Percentiles rank a stretch among this genome's conserved stretches.
Evolutionary conservation across 805 yeast genomes (phyloP).

Genomic region (Torulaspora microellipsoides): DNA sequence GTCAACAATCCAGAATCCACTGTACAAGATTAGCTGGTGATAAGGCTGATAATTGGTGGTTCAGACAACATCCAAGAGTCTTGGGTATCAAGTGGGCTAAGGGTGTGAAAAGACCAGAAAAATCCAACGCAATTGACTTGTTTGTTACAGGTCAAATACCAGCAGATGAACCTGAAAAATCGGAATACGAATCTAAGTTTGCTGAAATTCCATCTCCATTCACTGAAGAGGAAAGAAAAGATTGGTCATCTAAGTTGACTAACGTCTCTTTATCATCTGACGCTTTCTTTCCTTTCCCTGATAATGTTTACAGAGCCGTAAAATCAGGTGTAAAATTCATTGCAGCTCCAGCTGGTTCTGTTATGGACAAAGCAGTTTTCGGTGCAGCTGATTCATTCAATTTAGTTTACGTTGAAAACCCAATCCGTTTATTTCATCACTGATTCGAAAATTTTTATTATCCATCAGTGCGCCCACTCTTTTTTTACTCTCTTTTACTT

Average conservation of each 20-base stretch:
- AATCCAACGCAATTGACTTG: conserved; percentile 95
- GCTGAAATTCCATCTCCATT: conserved; percentile 79
- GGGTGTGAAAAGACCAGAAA: conserved; percentile 97
- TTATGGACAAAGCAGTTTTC: conserved; percentile 94
- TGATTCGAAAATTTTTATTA: conserved; percentile 32
- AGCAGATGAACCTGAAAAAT: conserved; percentile 83
- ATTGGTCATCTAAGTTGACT: conserved; percentile 75
- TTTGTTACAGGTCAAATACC: conserved; percentile 91
- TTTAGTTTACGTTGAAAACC: conserved; percentile 92
- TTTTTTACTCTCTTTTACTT: background rate
- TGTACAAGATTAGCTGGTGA: conserved; percentile 99
- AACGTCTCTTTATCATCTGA: conserved; percentile 93
- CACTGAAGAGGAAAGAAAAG: conserved; percentile 75
- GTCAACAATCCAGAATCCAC: conserved; percentile 98
- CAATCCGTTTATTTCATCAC: conserved; percentile 97
- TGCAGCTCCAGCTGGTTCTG: conserved; percentile 97
- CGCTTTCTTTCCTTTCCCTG: conserved; percentile 99
- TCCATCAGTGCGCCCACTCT: background rate
- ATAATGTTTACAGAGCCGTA: conserved; percentile 95
- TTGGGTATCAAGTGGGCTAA: conserved; percentile 94
- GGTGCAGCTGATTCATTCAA: conserved; percentile 91
- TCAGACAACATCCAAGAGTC: conserved; percentile 96
- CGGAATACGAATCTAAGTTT: conserved; percentile 88
- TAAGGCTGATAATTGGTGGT: conserved; percentile 99
- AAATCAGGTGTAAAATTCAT: conserved; percentile 93